phyloP scores from a whole-genome alignment of 225 moss, liverwort and hornwort genomes.

The Lunularia cruciata region DNA sequence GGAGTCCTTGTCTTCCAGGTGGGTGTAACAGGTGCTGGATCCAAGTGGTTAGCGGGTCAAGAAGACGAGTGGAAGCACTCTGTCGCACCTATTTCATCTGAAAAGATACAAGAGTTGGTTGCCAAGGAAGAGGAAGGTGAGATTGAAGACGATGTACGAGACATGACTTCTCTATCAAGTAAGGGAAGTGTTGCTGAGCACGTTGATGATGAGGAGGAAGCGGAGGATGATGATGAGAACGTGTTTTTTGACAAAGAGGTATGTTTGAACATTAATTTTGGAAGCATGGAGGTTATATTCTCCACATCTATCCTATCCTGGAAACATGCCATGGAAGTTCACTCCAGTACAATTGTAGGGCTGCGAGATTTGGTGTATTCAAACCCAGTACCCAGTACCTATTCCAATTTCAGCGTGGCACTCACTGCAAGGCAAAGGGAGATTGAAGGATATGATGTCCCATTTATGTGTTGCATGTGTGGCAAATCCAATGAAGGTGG shows the following conservation, averaged over 20 bases:
- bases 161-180: constrained; percentile 52
- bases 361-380: too few species aligned
- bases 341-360: too few species aligned
- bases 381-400: too few species aligned
- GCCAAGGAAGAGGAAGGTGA: constrained; percentile 77
- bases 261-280: not conserved
- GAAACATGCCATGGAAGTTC: too few species aligned
- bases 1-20: constrained; percentile 51
- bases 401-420: too few species aligned
- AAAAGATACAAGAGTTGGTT: constrained; percentile 68
- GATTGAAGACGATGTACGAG: constrained; percentile 77
- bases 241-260: constrained; percentile 84
- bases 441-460: too few species aligned
- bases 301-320: too few species aligned
- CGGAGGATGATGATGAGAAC: constrained; percentile 58
- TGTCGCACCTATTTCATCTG: constrained; percentile 74
- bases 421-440: too few species aligned
- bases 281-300: not conserved
- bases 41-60: constrained; percentile 69
- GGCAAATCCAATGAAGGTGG: constrained; percentile 54
- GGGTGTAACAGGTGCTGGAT: constrained; percentile 77
- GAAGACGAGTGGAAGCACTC: constrained; percentile 98
- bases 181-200: constrained; percentile 55
- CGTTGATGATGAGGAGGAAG: constrained; percentile 71
- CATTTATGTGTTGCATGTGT: too few species aligned